A percentile compares a stretch with the other conserved stretches of the same genome.
These are phyloP conservation scores for Arthrobotrys sinensis DNA, from an alignment of 2,329 filamentous ascomycete species.

Conservation along the genomic window DNA sequence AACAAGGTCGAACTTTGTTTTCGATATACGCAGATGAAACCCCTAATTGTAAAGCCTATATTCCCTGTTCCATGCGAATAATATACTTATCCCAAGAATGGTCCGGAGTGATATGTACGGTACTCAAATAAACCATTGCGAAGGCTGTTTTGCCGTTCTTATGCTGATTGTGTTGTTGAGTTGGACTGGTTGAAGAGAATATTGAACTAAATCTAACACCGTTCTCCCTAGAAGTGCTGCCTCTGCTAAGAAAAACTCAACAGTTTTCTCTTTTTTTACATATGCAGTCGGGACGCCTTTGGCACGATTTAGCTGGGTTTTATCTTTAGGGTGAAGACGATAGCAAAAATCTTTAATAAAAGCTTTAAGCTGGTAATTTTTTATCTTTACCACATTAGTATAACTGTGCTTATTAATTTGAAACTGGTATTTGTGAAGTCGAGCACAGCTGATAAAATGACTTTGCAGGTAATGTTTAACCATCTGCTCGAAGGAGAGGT, in stretches of 20 bases:
- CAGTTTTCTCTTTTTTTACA: conserved; percentile 65
- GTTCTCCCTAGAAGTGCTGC: conserved; percentile 67
- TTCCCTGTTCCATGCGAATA: conserved; percentile 67
- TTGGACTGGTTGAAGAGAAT: conserved; percentile 66
- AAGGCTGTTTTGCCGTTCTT: conserved; percentile 48
- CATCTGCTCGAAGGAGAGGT: conserved; percentile 70
- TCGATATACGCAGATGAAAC: conserved; percentile 8
- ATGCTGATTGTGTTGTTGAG: conserved; percentile 62
- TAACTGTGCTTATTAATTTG: conserved; percentile 71
- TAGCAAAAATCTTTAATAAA: conserved; percentile 70
- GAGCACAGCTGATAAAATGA: conserved; percentile 67
- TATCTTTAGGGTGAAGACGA: conserved; percentile 67
- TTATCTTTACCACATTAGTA: conserved; percentile 68
- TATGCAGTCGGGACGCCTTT: conserved; percentile 69
- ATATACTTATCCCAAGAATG: conserved; percentile 68
- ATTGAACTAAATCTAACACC: conserved; percentile 67
- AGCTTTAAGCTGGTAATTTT: background rate
- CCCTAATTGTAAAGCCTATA: conserved; percentile 67
- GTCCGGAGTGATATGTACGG: conserved; percentile 66
- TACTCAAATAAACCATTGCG: conserved; percentile 69
- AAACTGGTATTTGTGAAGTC: conserved; percentile 68
- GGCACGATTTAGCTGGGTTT: conserved; percentile 68
- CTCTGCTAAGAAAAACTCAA: conserved; percentile 66
- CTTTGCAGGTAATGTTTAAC: conserved; percentile 69
- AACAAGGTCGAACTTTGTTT: background rate